A percentile compares a stretch with the other conserved stretches of the same genome.
Evolutionary conservation across 352 stramenopile species (phyloP).

Genomic region (Stramenopiles sp.): DNA sequence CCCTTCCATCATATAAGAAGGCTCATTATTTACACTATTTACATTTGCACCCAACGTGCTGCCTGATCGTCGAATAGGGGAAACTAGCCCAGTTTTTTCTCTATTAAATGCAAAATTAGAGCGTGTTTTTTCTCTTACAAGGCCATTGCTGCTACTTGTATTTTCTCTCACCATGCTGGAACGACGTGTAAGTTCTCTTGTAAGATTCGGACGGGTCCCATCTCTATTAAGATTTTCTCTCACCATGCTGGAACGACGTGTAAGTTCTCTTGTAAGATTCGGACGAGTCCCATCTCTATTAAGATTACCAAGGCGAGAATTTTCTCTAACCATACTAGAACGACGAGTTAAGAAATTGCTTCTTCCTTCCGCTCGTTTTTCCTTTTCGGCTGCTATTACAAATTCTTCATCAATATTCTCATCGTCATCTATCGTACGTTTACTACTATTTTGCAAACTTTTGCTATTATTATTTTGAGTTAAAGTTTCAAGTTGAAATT

Average conservation of each 20-base stretch:
- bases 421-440: too few relatives aligned
- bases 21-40: not conserved
- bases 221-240: too few relatives aligned
- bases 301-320: too few relatives aligned
- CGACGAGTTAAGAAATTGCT: not conserved
- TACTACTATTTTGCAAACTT: not conserved
- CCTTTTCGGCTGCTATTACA: too few relatives aligned
- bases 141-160: not conserved
- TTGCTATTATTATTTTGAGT: not conserved
- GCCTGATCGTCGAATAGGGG: not conserved
- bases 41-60: not conserved
- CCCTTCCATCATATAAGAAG: too few relatives aligned
- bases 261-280: not conserved
- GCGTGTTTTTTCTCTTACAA: not conserved
- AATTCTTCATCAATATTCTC: too few relatives aligned
- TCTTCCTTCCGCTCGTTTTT: not conserved
- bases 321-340: too few relatives aligned
- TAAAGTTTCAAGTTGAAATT: too few relatives aligned
- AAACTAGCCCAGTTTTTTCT: not conserved
- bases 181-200: too few relatives aligned
- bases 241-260: not conserved
- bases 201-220: too few relatives aligned
- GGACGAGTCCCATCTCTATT: too few relatives aligned
- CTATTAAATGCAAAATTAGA: not conserved
- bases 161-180: not conserved